These are phyloP conservation scores for Wickerhamiella siamensis DNA, from an alignment of 805 yeast genomes.

Conservation along the genomic window DNA sequence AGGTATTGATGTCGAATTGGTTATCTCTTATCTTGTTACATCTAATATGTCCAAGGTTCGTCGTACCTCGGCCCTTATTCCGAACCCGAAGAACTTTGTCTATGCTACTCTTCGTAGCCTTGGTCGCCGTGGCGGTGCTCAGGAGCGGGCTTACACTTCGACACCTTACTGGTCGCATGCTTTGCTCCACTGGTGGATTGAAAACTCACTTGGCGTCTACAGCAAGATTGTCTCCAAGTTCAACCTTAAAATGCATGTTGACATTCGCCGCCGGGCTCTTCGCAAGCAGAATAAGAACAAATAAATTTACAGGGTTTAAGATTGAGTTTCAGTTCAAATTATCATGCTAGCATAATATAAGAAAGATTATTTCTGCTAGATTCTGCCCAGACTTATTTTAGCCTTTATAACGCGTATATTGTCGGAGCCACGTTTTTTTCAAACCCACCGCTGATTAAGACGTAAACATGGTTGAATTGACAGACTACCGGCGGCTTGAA, in stretches of 20 bases:
- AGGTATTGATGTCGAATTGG: constrained; percentile 73
- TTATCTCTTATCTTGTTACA: constrained; percentile 78
- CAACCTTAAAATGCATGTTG: constrained; percentile 64
- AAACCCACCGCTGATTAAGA: not conserved
- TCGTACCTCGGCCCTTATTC: constrained; percentile 59
- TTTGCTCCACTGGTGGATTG: constrained; percentile 67
- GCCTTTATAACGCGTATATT: not conserved
- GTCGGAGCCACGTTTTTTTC: not conserved
- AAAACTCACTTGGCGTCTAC: constrained; percentile 68
- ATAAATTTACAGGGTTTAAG: constrained; percentile 7
- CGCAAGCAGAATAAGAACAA: constrained; percentile 45
- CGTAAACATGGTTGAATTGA: constrained; percentile 62
- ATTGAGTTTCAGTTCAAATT: not conserved
- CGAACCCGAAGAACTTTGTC: constrained; percentile 72
- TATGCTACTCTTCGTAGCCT: constrained; percentile 47
- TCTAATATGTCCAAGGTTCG: constrained; percentile 92
- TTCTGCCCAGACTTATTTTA: not conserved
- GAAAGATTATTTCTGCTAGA: not conserved
- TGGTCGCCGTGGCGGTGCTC: constrained; percentile 87
- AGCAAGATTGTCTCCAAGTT: constrained; percentile 51
- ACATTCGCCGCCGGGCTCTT: constrained; percentile 71
- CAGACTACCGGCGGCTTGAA: constrained; percentile 86
- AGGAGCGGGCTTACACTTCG: constrained; percentile 68
- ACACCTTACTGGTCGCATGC: constrained; percentile 96
- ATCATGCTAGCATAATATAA: not conserved